These are phyloP conservation scores for Astraeus odoratus DNA, from an alignment of 768 basidiomycete species.

Conservation along the genomic window DNA sequence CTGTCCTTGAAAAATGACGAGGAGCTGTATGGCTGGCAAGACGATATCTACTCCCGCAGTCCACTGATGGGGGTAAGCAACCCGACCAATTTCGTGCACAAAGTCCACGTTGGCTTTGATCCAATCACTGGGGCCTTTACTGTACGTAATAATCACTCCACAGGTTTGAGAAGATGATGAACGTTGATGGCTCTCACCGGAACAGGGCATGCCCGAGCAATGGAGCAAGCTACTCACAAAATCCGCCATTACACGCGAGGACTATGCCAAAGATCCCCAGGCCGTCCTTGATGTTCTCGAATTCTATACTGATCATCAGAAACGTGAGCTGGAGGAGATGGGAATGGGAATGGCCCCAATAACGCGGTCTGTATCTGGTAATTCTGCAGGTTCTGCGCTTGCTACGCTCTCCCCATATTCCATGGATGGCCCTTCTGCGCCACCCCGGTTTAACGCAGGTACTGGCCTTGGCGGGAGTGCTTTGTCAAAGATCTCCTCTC, in stretches of 20 bases:
- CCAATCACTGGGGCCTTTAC: slow-evolving; percentile 92
- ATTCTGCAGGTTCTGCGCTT: slow-evolving; percentile 24
- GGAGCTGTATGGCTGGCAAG: slow-evolving; percentile 97
- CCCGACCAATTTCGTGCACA: slow-evolving; percentile 97
- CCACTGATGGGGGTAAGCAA: slow-evolving; percentile 90
- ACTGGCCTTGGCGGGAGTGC: slow-evolving; percentile 79
- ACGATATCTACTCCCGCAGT: slow-evolving; percentile 89
- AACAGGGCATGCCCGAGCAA: slow-evolving; percentile 90
- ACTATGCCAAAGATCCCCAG: slow-evolving; percentile 94
- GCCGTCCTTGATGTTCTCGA: slow-evolving; percentile 96
- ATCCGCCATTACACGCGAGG: slow-evolving; percentile 95
- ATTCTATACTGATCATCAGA: slow-evolving; percentile 97
- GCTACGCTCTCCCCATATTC: slow-evolving; percentile 31
- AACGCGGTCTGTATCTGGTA: slow-evolving; percentile 14
- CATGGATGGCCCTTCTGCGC: slow-evolving; percentile 37
- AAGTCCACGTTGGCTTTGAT: slow-evolving; percentile 97
- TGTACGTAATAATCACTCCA: slow-evolving; percentile 38
- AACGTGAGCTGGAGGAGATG: slow-evolving; percentile 79
- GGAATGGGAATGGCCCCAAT: slow-evolving; percentile 27
- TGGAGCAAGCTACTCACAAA: slow-evolving; percentile 97
- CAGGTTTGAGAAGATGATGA: neutral
- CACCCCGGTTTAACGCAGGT: slow-evolving; percentile 83
- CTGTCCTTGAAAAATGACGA: slow-evolving; percentile 88
- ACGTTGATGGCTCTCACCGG: neutral
- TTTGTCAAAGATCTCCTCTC: slow-evolving; percentile 37